Evolutionary conservation across 2,329 filamentous ascomycete genomes (phyloP).

Genomic region (Epichloe gansuensis): DNA sequence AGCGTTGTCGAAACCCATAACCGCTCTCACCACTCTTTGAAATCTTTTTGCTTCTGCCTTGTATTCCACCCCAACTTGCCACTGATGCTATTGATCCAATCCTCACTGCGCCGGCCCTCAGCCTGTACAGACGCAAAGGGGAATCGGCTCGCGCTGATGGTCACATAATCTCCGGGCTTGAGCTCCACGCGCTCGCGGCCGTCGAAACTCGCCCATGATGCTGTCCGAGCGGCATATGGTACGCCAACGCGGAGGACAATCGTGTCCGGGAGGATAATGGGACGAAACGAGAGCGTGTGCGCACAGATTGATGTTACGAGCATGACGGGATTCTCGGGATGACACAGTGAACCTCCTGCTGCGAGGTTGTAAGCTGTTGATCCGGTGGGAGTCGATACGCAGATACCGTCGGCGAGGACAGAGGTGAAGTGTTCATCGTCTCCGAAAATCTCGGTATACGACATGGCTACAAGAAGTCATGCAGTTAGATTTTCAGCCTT

Average conservation of each 20-base stretch:
- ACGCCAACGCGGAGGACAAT: slow-evolving; percentile 87
- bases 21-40: slow-evolving; percentile 28
- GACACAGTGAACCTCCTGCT: slow-evolving; percentile 86
- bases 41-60: slow-evolving; percentile 59
- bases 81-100: slow-evolving; percentile 73
- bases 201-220: slow-evolving; percentile 96
- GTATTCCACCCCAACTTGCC: slow-evolving; percentile 74
- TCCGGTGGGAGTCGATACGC: slow-evolving; percentile 86
- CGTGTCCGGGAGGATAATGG: slow-evolving; percentile 93
- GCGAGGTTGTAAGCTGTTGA: slow-evolving; percentile 94
- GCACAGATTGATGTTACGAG: slow-evolving; percentile 89
- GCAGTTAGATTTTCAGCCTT: background rate
- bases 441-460: slow-evolving; percentile 79
- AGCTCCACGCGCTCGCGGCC: slow-evolving; percentile 79
- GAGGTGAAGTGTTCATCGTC: slow-evolving; percentile 94
- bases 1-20: background rate
- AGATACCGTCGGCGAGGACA: slow-evolving; percentile 83
- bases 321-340: slow-evolving; percentile 94
- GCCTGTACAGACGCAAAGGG: slow-evolving; percentile 69
- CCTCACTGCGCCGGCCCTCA: slow-evolving; percentile 55
- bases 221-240: slow-evolving; percentile 82
- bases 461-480: slow-evolving; percentile 54
- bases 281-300: slow-evolving; percentile 86
- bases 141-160: slow-evolving; percentile 66
- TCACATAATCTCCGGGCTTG: slow-evolving; percentile 68